Percentiles rank a stretch among this genome's conserved stretches.
phyloP scores from a whole-genome alignment of 176 grass and related monocot species.

The Avena insularis region DNA sequence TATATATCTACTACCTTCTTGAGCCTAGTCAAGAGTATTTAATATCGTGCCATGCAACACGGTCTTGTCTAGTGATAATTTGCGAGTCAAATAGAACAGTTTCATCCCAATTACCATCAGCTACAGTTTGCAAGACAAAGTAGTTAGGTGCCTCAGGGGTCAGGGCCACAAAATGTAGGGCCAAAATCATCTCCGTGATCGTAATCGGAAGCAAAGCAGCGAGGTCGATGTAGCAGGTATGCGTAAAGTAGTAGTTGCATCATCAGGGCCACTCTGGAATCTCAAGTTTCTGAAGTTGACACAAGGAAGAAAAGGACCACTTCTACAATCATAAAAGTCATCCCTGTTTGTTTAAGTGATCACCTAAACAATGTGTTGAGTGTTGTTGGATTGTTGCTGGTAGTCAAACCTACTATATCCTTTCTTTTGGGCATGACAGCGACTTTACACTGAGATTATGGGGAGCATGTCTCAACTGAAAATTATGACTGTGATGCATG shows the following conservation, averaged over 20 bases:
- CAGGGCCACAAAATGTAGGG: constrained; percentile 1
- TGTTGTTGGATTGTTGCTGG: constrained; percentile 35
- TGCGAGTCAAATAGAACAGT: background rate
- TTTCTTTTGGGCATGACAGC: constrained; percentile 35
- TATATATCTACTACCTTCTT: background rate
- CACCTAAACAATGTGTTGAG: background rate
- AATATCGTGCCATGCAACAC: constrained; percentile 22
- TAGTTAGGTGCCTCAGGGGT: background rate
- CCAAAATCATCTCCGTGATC: background rate
- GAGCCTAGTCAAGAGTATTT: background rate
- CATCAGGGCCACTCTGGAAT: background rate
- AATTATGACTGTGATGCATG: constrained; percentile 14
- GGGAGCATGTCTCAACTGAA: background rate
- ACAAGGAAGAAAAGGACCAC: constrained; percentile 18
- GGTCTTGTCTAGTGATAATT: background rate
- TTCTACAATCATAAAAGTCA: constrained; percentile 17
- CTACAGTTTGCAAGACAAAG: background rate
- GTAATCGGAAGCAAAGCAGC: background rate
- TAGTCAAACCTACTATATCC: constrained; percentile 18
- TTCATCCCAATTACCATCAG: background rate
- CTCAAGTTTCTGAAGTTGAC: constrained; percentile 32
- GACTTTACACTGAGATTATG: constrained; percentile 15
- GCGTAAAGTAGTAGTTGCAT: background rate
- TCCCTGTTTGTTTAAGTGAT: constrained; percentile 13
- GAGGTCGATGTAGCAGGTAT: background rate